phyloP scores from a whole-genome alignment of 2,329 filamentous ascomycete species.

The Daldinia eschscholtzii region DNA sequence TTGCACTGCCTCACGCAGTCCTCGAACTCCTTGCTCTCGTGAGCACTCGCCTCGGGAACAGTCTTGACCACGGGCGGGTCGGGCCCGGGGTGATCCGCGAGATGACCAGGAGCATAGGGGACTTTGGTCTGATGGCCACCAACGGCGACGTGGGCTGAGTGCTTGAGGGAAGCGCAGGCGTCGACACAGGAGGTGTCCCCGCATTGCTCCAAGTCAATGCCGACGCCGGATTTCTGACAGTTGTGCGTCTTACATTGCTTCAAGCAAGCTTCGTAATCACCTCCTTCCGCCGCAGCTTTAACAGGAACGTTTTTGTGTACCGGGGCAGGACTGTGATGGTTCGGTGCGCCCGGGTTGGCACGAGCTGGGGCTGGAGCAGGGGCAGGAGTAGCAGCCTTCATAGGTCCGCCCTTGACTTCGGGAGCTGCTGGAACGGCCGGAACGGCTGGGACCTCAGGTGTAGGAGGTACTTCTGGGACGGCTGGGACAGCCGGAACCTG shows the following conservation, averaged over 20 bases:
- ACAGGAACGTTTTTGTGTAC: slow-evolving; percentile 5
- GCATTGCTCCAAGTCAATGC: slow-evolving; percentile 26
- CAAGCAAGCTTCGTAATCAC: slow-evolving; percentile 33
- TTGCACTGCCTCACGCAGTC: slow-evolving; percentile 20
- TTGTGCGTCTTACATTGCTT: slow-evolving; percentile 29
- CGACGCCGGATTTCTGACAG: slow-evolving; percentile 34
- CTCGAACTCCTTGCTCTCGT: slow-evolving; percentile 15
- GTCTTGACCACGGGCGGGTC: not conserved
- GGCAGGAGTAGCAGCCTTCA: not conserved
- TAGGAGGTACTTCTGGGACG: not conserved
- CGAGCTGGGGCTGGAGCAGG: not conserved
- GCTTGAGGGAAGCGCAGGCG: slow-evolving; percentile 20
- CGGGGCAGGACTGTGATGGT: not conserved
- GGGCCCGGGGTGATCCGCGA: not conserved
- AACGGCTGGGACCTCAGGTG: not conserved
- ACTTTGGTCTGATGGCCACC: not conserved
- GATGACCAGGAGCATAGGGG: not conserved
- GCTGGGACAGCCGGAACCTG: not conserved
- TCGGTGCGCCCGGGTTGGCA: not conserved
- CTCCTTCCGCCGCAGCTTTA: not conserved
- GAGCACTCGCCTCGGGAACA: not conserved
- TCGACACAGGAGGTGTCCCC: slow-evolving; percentile 26
- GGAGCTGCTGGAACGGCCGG: slow-evolving; percentile 6
- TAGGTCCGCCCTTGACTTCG: not conserved
- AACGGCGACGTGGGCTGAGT: not conserved